Conservation (phyloP, 2,329 filamentous ascomycete species). For the Podosphaera xanthii region DNA sequence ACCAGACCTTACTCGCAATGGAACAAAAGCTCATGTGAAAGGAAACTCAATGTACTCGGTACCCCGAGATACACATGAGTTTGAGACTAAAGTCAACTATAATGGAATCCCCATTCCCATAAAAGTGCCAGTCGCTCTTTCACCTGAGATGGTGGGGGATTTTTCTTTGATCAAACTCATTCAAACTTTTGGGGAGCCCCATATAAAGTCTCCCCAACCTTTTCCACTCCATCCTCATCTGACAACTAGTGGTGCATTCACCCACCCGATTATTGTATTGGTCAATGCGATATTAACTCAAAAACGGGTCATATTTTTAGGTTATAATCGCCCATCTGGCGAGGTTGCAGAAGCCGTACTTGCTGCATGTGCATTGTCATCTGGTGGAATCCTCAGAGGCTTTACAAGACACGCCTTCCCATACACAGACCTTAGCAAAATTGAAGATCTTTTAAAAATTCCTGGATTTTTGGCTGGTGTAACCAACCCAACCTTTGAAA, state of each 20-base stretch:
- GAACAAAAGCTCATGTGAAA: conserved; percentile 38
- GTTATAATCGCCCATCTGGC: conserved; percentile 82
- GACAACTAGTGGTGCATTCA: conserved; percentile 72
- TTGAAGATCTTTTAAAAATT: conserved; percentile 86
- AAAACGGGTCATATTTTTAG: conserved; percentile 87
- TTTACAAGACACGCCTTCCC: conserved; percentile 95
- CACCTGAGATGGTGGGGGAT: conserved; percentile 89
- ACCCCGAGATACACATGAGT: conserved; percentile 90
- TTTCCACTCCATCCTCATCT: conserved; percentile 78
- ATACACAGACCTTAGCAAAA: conserved; percentile 93
- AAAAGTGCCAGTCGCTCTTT: conserved; percentile 82
- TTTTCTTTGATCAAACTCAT: conserved; percentile 96
- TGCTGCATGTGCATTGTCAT: conserved; percentile 83
- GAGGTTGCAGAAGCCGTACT: conserved; percentile 96
- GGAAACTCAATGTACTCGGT: conserved; percentile 47
- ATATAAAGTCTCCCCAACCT: conserved; percentile 60
- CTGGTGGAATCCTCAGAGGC: conserved; percentile 73
- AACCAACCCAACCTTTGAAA: conserved; percentile 87
- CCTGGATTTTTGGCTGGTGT: conserved; percentile 95
- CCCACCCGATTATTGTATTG: conserved; percentile 85
- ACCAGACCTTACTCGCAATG: conserved; percentile 25
- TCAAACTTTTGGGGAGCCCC: conserved; percentile 70
- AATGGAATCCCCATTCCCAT: conserved; percentile 92
- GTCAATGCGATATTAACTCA: conserved; percentile 89
- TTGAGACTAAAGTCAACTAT: conserved; percentile 86